Evolutionary conservation across 1,284 basidiomycete genomes (phyloP).

Genomic region (Ganoderma sinense): DNA sequence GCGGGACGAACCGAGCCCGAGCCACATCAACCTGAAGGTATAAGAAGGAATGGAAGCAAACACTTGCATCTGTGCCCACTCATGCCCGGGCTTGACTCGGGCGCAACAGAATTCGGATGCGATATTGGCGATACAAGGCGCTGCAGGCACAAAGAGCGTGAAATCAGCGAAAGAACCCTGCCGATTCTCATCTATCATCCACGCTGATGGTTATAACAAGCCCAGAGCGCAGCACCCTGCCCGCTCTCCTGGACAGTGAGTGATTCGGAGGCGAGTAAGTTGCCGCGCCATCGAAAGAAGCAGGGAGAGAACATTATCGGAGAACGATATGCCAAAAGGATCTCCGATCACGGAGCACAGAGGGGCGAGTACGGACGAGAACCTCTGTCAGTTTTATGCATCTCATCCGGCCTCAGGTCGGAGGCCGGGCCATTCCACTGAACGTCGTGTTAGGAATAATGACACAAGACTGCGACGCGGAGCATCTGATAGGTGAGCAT

Average conservation of each 20-base stretch:
- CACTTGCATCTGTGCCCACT: neutral
- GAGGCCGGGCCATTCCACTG: neutral
- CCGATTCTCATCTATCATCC: neutral
- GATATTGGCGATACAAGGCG: neutral
- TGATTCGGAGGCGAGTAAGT: neutral
- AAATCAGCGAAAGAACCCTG: neutral
- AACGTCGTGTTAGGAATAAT: neutral
- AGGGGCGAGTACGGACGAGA: neutral
- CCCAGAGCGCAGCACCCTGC: neutral
- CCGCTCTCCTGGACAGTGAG: neutral
- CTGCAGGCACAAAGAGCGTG: neutral
- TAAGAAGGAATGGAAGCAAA: neutral
- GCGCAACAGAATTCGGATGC: neutral
- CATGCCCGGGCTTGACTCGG: neutral
- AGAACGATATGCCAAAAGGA: neutral
- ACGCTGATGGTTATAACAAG: neutral
- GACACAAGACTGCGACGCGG: too few relatives aligned
- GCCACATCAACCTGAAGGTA: neutral
- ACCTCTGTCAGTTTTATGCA: neutral
- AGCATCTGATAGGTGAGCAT: too few relatives aligned
- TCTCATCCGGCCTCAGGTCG: neutral
- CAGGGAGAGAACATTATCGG: neutral
- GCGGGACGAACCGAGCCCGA: neutral
- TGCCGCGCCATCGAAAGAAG: neutral
- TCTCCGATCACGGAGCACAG: neutral